Conservation (phyloP, 257 asterid species). For the Ophiorrhiza pumila region DNA sequence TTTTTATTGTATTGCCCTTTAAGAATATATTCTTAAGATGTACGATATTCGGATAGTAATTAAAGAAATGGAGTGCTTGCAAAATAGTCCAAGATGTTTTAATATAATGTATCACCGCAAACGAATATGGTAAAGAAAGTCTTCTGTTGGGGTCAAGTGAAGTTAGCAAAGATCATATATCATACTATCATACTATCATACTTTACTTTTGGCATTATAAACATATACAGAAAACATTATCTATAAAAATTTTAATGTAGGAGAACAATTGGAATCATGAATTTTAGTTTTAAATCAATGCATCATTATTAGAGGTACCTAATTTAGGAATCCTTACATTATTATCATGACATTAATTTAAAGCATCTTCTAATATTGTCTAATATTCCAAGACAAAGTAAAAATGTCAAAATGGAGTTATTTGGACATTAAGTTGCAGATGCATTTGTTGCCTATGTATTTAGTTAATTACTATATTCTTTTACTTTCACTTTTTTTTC, state of each 20-base stretch:
- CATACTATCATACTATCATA: neutral
- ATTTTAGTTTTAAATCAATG: neutral
- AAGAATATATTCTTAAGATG: constrained; percentile 1
- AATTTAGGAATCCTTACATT: neutral
- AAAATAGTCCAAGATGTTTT: neutral
- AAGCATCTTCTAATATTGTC: neutral
- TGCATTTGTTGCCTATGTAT: neutral
- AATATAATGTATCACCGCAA: neutral
- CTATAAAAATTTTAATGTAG: neutral
- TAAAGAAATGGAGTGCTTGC: neutral
- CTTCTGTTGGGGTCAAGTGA: neutral
- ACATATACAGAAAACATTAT: neutral
- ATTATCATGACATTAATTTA: neutral
- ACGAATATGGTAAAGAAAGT: constrained; percentile 6
- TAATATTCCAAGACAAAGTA: neutral
- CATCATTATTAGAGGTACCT: neutral
- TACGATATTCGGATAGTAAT: neutral
- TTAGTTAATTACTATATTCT: neutral
- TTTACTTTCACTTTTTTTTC: neutral
- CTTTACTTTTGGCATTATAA: neutral
- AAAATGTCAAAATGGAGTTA: neutral
- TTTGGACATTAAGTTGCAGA: neutral
- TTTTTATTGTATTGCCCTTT: too few species aligned
- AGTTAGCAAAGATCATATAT: neutral
- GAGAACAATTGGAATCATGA: neutral